phyloP scores from a whole-genome alignment of 805 yeast genomes.

The Candida peoriensis region DNA sequence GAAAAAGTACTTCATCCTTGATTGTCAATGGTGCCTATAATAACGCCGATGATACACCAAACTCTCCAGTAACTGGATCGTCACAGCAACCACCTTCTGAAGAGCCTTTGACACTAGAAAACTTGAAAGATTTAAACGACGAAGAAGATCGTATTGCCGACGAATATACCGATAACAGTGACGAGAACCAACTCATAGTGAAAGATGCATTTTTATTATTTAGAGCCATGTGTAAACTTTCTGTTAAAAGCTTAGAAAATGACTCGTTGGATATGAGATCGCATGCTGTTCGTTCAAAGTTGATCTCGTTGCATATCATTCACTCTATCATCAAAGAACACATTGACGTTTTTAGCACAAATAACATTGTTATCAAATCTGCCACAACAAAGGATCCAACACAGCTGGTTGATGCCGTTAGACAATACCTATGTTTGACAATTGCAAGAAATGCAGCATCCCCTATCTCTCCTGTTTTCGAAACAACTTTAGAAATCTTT shows the following conservation, averaged over 20 bases:
- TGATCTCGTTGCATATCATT: conserved; percentile 81
- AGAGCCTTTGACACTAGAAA: conserved; percentile 50
- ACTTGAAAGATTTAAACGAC: conserved; percentile 51
- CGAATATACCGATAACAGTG: conserved; percentile 39
- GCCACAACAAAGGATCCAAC: conserved; percentile 49
- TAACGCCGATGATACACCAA: conserved; percentile 10
- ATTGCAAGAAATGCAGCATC: conserved; percentile 91
- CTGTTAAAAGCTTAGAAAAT: conserved; percentile 77
- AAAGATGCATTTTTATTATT: conserved; percentile 92
- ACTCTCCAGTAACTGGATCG: conserved; percentile 4
- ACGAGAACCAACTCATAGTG: conserved; percentile 63
- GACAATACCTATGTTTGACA: conserved; percentile 78
- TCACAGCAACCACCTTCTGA: conserved; percentile 26
- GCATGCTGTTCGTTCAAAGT: conserved; percentile 87
- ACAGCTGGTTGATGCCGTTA: conserved; percentile 68
- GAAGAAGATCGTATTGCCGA: conserved; percentile 52
- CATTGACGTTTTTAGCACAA: conserved; percentile 70
- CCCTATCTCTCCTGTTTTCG: conserved; percentile 86
- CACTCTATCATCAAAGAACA: conserved; percentile 84
- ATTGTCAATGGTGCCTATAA: too few species aligned
- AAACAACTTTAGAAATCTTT: conserved; percentile 85
- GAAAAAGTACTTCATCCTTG: conserved; percentile 11
- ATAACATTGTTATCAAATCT: conserved; percentile 47
- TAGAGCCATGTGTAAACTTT: conserved; percentile 90
- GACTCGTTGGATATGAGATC: conserved; percentile 80